Conservation (phyloP, 371 early-diverging fungal species). For the Lichtheimia hyalospora region DNA sequence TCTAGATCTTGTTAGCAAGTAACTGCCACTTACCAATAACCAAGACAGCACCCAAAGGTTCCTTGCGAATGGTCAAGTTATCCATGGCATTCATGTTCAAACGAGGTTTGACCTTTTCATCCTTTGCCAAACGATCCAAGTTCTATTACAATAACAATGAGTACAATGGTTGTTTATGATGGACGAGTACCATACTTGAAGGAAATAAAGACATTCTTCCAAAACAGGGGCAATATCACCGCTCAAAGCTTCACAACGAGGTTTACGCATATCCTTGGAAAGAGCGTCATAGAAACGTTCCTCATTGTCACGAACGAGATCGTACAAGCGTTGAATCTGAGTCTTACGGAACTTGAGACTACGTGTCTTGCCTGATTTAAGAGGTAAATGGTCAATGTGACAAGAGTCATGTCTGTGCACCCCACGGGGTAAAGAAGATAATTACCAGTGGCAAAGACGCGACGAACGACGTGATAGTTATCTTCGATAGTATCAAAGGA, state of each 20-base stretch:
- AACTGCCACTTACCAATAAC: conserved; percentile 40
- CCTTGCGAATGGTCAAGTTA: conserved; percentile 59
- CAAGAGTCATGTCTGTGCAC: neutral
- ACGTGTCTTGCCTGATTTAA: conserved; percentile 41
- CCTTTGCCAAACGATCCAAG: conserved; percentile 62
- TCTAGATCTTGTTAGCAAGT: neutral
- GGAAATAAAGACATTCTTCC: conserved; percentile 52
- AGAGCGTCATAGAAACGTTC: conserved; percentile 60
- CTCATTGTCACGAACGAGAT: conserved; percentile 68
- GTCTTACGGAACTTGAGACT: conserved; percentile 61
- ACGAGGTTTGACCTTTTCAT: conserved; percentile 43
- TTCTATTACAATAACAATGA: conserved; percentile 31
- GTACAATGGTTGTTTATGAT: neutral
- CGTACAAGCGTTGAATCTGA: conserved; percentile 69
- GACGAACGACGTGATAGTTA: conserved; percentile 30
- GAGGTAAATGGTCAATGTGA: neutral
- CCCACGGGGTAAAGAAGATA: neutral
- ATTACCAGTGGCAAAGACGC: conserved; percentile 35
- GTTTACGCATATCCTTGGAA: conserved; percentile 64
- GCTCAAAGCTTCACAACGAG: conserved; percentile 51
- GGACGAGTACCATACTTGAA: conserved; percentile 22
- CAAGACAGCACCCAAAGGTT: conserved; percentile 78
- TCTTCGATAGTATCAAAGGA: conserved; percentile 43
- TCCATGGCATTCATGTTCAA: conserved; percentile 28
- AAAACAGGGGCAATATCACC: conserved; percentile 67